Evolutionary conservation across 1,284 basidiomycete species (phyloP).

Genomic region (Ceratobasidium sp.): DNA sequence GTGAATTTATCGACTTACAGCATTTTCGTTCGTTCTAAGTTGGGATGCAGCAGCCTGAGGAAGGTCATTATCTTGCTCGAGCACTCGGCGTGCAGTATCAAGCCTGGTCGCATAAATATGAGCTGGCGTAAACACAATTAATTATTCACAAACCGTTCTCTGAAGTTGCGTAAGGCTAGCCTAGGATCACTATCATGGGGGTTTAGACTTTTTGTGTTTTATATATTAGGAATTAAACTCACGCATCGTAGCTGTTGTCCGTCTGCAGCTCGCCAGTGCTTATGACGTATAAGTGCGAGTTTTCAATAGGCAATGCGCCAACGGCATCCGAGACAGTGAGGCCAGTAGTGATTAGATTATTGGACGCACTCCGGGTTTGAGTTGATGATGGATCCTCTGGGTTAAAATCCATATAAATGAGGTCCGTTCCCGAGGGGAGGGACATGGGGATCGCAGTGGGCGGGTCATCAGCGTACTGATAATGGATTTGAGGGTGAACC

Average conservation of each 20-base stretch:
- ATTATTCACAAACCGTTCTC: slow-evolving; percentile 26
- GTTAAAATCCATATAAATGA: slow-evolving; percentile 75
- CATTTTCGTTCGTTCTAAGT: neutral
- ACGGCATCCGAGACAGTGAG: slow-evolving; percentile 30
- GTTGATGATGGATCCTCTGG: slow-evolving; percentile 58
- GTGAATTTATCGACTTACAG: neutral
- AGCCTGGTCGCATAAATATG: neutral
- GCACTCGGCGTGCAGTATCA: slow-evolving; percentile 2
- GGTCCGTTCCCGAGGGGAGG: slow-evolving; percentile 64
- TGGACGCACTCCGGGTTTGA: slow-evolving; percentile 22
- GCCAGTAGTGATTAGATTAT: slow-evolving; percentile 17
- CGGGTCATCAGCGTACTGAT: slow-evolving; percentile 80
- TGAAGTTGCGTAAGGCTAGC: neutral
- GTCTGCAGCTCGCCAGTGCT: slow-evolving; percentile 18
- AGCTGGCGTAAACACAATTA: neutral
- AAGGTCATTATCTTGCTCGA: neutral
- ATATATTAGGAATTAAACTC: neutral
- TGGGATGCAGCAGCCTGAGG: neutral
- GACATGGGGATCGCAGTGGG: slow-evolving; percentile 69
- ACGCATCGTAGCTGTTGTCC: neutral
- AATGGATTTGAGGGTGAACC: slow-evolving; percentile 78
- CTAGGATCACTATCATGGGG: slow-evolving; percentile 6
- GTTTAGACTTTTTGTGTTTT: neutral
- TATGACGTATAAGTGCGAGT: slow-evolving; percentile 32
- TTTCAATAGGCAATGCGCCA: slow-evolving; percentile 24